These are phyloP conservation scores for Tuber borchii DNA, from an alignment of 495 filamentous ascomycete species.

Conservation along the genomic window DNA sequence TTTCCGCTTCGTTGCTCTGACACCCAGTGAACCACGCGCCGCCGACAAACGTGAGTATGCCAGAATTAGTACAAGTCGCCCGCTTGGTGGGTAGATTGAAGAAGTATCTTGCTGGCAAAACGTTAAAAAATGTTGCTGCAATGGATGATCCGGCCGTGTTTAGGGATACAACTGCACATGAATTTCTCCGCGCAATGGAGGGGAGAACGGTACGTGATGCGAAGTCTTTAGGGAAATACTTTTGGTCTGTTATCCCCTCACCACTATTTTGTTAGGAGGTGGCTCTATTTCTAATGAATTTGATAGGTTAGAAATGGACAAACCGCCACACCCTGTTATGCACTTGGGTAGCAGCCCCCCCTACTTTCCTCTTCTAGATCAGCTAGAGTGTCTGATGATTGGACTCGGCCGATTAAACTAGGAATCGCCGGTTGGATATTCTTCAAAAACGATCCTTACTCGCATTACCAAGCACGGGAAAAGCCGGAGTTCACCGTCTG, in stretches of 20 bases:
- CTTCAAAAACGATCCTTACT: conserved; percentile 65
- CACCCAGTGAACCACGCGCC: background rate
- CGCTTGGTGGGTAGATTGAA: conserved; percentile 78
- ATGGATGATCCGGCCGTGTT: conserved; percentile 75
- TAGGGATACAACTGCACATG: conserved; percentile 69
- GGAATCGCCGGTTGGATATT: conserved; percentile 67
- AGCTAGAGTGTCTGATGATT: background rate
- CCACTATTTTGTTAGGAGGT: background rate
- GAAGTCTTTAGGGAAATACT: conserved; percentile 89
- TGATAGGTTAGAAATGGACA: conserved; percentile 47
- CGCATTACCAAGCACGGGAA: conserved; percentile 68
- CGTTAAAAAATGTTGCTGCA: conserved; percentile 60
- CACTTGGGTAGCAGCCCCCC: conserved; percentile 73
- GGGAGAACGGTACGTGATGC: conserved; percentile 59
- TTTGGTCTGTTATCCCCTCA: conserved; percentile 55
- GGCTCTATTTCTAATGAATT: conserved; percentile 4
- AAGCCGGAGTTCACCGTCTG: conserved; percentile 55
- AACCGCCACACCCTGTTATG: conserved; percentile 77
- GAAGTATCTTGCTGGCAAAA: conserved; percentile 74
- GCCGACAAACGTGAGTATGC: conserved; percentile 47
- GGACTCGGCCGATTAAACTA: conserved; percentile 4
- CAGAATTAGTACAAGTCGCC: conserved; percentile 78
- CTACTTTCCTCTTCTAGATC: background rate
- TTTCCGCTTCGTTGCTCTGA: background rate
- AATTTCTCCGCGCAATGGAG: conserved; percentile 63